phyloP scores from a whole-genome alignment of 345 rosid genomes.

The Gossypium mustelinum region DNA sequence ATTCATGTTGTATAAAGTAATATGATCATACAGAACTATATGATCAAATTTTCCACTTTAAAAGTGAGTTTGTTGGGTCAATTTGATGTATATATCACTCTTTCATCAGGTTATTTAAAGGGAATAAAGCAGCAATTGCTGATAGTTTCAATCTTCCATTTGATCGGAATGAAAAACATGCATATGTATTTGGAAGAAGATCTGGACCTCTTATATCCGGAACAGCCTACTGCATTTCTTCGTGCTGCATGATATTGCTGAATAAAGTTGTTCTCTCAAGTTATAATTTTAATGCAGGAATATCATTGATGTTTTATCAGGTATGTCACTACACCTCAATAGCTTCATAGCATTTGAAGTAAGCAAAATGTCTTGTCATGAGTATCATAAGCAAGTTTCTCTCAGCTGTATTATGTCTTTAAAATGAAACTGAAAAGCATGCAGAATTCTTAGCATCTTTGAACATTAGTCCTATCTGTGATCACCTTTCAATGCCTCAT shows the following conservation, averaged over 20 bases:
- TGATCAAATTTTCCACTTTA: neutral
- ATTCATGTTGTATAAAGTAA: neutral
- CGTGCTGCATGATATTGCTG: conserved; percentile 86
- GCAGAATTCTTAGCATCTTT: neutral
- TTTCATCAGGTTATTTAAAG: conserved; percentile 51
- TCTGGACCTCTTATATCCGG: conserved; percentile 80
- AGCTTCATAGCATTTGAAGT: neutral
- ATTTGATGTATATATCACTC: neutral
- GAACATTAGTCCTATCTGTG: neutral
- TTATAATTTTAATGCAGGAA: conserved; percentile 71
- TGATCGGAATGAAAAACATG: conserved; percentile 41
- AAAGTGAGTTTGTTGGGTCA: neutral
- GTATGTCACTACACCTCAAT: conserved; percentile 31
- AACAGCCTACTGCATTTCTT: conserved; percentile 82
- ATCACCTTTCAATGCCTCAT: neutral
- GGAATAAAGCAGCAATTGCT: conserved; percentile 29
- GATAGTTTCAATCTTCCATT: conserved; percentile 23
- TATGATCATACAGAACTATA: neutral
- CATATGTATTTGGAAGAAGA: conserved; percentile 38
- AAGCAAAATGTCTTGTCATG: neutral
- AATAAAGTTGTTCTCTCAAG: conserved; percentile 78
- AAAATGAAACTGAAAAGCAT: neutral
- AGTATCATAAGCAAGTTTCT: neutral
- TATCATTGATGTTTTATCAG: conserved; percentile 88
- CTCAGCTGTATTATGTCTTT: neutral